Conservation (phyloP, 768 basidiomycete genomes). For the Leucosporidium yakuticum region DNA sequence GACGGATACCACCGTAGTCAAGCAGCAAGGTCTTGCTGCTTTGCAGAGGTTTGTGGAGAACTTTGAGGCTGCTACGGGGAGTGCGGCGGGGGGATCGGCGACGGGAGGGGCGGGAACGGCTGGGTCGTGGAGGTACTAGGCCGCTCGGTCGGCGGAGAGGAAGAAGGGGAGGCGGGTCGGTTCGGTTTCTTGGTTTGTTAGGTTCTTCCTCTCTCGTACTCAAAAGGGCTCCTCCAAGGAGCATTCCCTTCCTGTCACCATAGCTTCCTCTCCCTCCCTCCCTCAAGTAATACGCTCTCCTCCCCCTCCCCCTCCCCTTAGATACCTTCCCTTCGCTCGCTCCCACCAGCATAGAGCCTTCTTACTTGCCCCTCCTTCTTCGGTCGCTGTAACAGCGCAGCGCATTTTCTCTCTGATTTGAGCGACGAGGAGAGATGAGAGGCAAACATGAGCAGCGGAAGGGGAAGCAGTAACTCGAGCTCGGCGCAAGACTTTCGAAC, state of each 20-base stretch:
- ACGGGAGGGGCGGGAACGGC: not conserved
- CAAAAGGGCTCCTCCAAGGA: no score
- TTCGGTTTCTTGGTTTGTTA: not conserved
- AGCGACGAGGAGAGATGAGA: no score
- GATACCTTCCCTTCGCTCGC: not conserved
- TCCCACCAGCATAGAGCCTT: no score
- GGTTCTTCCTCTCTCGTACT: no score
- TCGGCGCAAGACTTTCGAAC: no score
- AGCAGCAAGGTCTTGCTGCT: slow-evolving; percentile 37
- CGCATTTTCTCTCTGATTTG: no score
- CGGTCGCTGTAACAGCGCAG: no score
- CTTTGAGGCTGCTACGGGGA: slow-evolving; percentile 29
- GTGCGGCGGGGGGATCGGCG: not conserved
- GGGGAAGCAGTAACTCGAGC: no score
- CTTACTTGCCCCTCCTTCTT: no score
- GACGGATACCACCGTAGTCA: slow-evolving; percentile 36
- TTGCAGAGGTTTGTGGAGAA: slow-evolving; percentile 37
- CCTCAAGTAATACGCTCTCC: not conserved
- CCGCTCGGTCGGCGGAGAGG: not conserved
- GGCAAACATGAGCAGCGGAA: no score
- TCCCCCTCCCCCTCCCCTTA: not conserved
- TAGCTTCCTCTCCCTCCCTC: not conserved
- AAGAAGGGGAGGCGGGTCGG: not conserved
- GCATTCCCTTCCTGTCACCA: not conserved
- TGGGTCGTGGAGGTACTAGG: not conserved